Conservation (phyloP, 164 flowering plant species). For the Tetracentron sinense region DNA sequence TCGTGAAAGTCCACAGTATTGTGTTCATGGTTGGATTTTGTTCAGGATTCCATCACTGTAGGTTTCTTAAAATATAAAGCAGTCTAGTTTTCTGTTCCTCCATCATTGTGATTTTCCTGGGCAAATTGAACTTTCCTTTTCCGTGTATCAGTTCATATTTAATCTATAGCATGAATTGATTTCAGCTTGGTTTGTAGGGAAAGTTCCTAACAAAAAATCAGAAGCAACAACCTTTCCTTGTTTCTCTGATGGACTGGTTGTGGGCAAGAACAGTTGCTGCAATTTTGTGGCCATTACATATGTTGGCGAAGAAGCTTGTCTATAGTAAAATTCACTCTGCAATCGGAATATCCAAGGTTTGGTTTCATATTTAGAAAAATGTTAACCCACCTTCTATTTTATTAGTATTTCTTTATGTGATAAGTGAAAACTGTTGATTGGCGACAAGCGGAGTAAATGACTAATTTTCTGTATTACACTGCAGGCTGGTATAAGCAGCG, state of each 20-base stretch:
- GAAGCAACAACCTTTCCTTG: slow-evolving; percentile 35
- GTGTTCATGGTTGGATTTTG: neutral
- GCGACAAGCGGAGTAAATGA: slow-evolving; percentile 4
- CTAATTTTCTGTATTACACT: slow-evolving; percentile 5
- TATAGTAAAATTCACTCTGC: slow-evolving; percentile 77
- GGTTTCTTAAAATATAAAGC: neutral
- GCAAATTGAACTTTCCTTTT: slow-evolving; percentile 1
- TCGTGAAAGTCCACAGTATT: neutral
- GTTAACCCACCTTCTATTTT: neutral
- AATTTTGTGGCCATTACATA: slow-evolving; percentile 71
- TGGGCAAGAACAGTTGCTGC: slow-evolving; percentile 58
- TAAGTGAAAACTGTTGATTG: slow-evolving; percentile 5
- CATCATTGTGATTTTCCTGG: neutral
- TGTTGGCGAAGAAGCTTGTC: slow-evolving; percentile 64
- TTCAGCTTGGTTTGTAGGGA: slow-evolving; percentile 48
- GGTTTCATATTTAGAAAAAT: neutral
- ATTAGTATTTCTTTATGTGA: neutral
- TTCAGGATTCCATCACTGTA: neutral
- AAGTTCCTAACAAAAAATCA: slow-evolving; percentile 47
- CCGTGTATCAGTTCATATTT: neutral
- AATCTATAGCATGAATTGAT: slow-evolving; percentile 1
- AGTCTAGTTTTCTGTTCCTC: neutral
- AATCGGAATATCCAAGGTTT: slow-evolving; percentile 86
- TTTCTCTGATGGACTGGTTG: slow-evolving; percentile 50
- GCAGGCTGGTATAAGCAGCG: slow-evolving; percentile 95